Base-by-base conservation (phyloP, 2,329 filamentous ascomycete species). In the Phialocephala subalpina region DNA sequence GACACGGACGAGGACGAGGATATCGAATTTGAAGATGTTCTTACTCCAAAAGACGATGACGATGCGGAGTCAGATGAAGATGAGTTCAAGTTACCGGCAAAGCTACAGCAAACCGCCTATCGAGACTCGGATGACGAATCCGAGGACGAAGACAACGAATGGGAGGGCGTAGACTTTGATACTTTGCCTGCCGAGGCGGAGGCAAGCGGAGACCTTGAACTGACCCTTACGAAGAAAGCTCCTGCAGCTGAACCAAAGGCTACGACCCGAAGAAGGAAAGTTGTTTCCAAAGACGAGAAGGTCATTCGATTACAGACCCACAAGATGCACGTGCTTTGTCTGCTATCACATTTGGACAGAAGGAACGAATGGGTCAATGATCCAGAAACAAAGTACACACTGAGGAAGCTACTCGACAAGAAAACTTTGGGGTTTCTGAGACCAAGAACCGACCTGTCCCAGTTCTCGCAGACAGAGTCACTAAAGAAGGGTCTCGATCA, bases 321-420 rank as follows among this genome's bases (percentile, higher is more conserved):
- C 78, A 97, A 95, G 78, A 83, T 89, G 67, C 94, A 99, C 79
- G 70, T 98, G 0, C 80, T 97, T 16, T 97, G 93, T 76, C 83
- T 99, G 1, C 79, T 99, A 18, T 87, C 89, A 11, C 93, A 98
- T 77, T 85, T 90, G 18, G 86, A 92, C 70, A 83, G 88, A 64
- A 88, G 94, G 63, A 99, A 98, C 75, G 82, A 86, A 62, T 97
- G 95, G 93, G 97, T 94, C 79, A 97, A 97, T 73, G 90, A 95
- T 75, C 73, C 81, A 16, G 80, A 84, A 64, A 86, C 92, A 9
- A 93, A 97, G 75, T 84, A 82, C 47, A 80, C 79, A n/a, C 79
- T 97, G 47, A 88, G 86, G 62, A 80, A 84, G 47, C 82, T 94
- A 42, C 77, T 97, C 5, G 84, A 87, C 1, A 85, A 87, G 36